Evolutionary conservation across 805 yeast species (phyloP).

Genomic region (Debaryomyces castellii): DNA sequence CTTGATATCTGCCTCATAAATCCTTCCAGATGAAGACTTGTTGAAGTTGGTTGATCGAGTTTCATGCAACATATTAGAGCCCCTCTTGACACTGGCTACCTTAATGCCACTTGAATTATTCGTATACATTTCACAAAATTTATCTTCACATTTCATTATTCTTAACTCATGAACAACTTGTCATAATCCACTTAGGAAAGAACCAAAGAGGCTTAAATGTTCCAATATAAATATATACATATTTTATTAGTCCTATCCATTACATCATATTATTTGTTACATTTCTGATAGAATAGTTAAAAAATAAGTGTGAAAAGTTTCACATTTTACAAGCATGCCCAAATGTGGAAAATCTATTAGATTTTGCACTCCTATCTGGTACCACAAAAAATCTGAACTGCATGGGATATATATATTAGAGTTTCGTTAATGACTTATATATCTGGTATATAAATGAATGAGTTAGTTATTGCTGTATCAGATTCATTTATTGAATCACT

Average conservation of each 20-base stretch:
- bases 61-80: conserved; percentile 34
- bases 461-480: not conserved
- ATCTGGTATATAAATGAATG: too few species aligned
- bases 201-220: not conserved
- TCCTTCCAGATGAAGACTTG: conserved; percentile 52
- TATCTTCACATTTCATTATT: not conserved
- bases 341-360: not conserved
- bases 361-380: not conserved
- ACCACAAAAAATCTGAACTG: not conserved
- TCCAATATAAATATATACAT: not conserved
- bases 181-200: not conserved
- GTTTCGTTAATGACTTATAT: too few species aligned
- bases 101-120: not conserved
- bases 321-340: not conserved
- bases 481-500: too few species aligned
- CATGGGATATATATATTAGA: not conserved
- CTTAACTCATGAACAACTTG: too few species aligned
- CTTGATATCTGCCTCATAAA: conserved; percentile 55
- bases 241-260: too few species aligned
- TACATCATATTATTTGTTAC: too few species aligned
- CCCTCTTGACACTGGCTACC: not conserved
- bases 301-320: too few species aligned
- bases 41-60: conserved; percentile 43
- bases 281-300: too few species aligned
- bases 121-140: not conserved